These are phyloP conservation scores for Aegilops tauschii DNA, from an alignment of 176 grass and related monocot species.

Conservation along the genomic window DNA sequence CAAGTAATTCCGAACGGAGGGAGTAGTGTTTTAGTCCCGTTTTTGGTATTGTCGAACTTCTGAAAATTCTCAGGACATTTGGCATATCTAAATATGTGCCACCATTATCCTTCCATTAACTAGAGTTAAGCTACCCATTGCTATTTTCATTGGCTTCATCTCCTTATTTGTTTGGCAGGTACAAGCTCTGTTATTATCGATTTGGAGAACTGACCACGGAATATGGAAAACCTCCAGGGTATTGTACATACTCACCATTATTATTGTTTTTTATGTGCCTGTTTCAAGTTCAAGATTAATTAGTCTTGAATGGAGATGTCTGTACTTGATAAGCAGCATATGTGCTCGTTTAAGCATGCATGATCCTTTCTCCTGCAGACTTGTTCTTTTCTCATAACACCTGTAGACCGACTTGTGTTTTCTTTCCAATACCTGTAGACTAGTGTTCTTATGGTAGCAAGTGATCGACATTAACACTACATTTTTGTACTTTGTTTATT, in stretches of 20 bases:
- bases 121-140: neutral
- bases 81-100: neutral
- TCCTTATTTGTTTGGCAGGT: slow-evolving; percentile 53
- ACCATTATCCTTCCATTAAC: neutral
- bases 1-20: too few species aligned
- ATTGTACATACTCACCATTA: slow-evolving; percentile 27
- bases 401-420: neutral
- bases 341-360: neutral
- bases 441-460: neutral
- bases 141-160: slow-evolving; percentile 5
- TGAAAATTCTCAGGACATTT: neutral
- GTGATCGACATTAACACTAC: neutral
- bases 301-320: slow-evolving; percentile 7
- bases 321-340: neutral
- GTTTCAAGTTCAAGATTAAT: slow-evolving; percentile 18
- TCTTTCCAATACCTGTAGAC: neutral
- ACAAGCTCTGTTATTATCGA: slow-evolving; percentile 96
- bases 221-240: slow-evolving; percentile 94
- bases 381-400: neutral
- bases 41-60: neutral
- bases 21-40: neutral
- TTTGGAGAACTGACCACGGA: slow-evolving; percentile 96
- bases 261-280: slow-evolving; percentile 8
- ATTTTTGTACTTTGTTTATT: slow-evolving; percentile 15
- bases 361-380: neutral